Evolutionary conservation across 2,329 filamentous ascomycete genomes (phyloP), one percentile per base, ranked within the genome.

Genomic region (Fusarium pseudonygamai): DNA sequence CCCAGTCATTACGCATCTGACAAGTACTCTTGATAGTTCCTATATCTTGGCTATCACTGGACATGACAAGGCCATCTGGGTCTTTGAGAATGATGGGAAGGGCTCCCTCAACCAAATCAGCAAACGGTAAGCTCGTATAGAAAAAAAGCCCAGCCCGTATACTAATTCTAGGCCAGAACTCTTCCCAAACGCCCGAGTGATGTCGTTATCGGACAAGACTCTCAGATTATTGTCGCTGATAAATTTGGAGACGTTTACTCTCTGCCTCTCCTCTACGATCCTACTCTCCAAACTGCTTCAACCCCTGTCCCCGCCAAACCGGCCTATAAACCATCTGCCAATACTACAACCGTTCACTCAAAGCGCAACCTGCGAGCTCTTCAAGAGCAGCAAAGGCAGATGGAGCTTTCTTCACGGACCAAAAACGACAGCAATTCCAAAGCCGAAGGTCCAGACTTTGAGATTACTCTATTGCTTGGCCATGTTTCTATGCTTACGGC

Each of bases 171-270:
- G 13, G 40, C 58, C 68, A 96, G 94, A 82, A 84, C 84, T 66
- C 97, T 98, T 93, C 94, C 95, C 43, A 98, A 98, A 84, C 91
- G 95, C 40, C 94, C 95, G 18, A 96, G 92, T 79, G 91, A 93
- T 40, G 85, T 98, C 65, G 84, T 88, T 58, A 83, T 98, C 59
- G 90, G 92, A 13, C 85, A 89, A 43, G 92, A 95, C 79, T 86
- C 87, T 47, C 93, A 91, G 14, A 93, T 99, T 71, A 83, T 98
- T 65, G 91, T 90, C 70, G 96, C 91, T 59, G 96, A 99, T 85
- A 99, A 99, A 82, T 98, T 98, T 79, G 96, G 96, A 74, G 96
- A 99, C 81, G 96, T 98, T 69, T 98, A 97, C 83, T 89, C 93
- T 16, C 83, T 99, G 13, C 96, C 96, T 20, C 85, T 98, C 57